These are phyloP conservation scores for Microcyclospora pomicola DNA, from an alignment of 2,329 filamentous ascomycete species.

Conservation along the genomic window DNA sequence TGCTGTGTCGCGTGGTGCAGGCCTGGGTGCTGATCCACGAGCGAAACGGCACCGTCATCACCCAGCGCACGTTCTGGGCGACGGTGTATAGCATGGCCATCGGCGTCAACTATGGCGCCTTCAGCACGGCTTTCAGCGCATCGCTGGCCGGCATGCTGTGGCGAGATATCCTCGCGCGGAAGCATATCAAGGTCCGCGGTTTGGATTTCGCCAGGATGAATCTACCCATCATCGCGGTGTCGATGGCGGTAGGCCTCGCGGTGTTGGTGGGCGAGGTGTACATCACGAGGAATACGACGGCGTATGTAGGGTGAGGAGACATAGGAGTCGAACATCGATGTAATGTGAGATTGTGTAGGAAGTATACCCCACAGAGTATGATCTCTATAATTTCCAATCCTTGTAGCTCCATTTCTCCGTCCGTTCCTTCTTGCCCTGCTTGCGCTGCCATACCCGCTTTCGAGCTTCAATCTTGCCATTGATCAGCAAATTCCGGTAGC, in stretches of 20 bases:
- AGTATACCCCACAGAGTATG: too few species aligned
- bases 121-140: conserved; percentile 58
- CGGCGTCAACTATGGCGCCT: conserved; percentile 62
- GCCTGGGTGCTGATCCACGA: conserved; percentile 50
- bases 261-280: conserved; percentile 53
- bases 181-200: conserved; percentile 50
- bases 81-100: conserved; percentile 63
- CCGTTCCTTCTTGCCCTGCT: conserved; percentile 64
- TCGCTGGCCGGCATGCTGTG: conserved; percentile 59
- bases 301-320: conserved; percentile 18
- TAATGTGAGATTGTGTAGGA: too few species aligned
- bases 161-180: conserved; percentile 54
- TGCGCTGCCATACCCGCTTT: conserved; percentile 63
- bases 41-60: conserved; percentile 34
- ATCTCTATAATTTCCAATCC: conserved; percentile 55
- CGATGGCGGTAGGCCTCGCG: conserved; percentile 50
- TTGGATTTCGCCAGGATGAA: conserved; percentile 57
- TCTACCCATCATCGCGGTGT: conserved; percentile 54
- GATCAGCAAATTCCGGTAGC: conserved; percentile 78
- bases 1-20: conserved; percentile 57
- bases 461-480: conserved; percentile 80
- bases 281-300: conserved; percentile 33
- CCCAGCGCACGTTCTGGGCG: conserved; percentile 55
- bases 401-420: conserved; percentile 98
- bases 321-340: too few species aligned